Evolutionary conservation across 371 early-diverging fungal species (phyloP).

Genomic region (Neoconidiobolus thromboides): DNA sequence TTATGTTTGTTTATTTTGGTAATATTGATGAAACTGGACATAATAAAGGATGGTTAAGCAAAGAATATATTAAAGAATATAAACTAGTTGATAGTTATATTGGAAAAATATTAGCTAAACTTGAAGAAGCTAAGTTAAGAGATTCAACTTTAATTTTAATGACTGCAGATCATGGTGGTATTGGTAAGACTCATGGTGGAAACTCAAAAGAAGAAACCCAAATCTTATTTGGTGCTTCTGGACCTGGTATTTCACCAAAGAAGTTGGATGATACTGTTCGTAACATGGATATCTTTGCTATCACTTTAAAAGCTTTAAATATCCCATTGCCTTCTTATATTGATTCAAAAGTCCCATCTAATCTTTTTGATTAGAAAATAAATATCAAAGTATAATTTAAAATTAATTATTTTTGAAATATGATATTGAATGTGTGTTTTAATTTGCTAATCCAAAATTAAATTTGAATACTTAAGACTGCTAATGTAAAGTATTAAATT

Average conservation of each 20-base stretch:
- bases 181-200: conserved; percentile 6
- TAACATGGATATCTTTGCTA: background rate
- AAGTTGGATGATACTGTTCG: background rate
- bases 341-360: background rate
- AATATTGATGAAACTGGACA: conserved; percentile 9
- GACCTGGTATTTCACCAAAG: background rate
- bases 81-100: conserved; percentile 4
- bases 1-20: conserved; percentile 6
- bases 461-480: too few species aligned
- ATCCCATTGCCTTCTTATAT: background rate
- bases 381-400: too few species aligned
- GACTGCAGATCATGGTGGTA: conserved; percentile 11
- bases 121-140: background rate
- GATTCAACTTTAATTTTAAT: conserved; percentile 6
- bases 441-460: too few species aligned
- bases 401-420: too few species aligned
- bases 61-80: conserved; percentile 3
- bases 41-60: background rate
- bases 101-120: background rate
- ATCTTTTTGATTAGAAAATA: background rate
- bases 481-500: too few species aligned
- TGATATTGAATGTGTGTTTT: too few species aligned
- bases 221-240: conserved; percentile 4
- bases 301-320: background rate
- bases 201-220: conserved; percentile 1